Evolutionary conservation across 1,284 basidiomycete genomes (phyloP), one percentile per base, ranked within the genome.

Genomic region (Heliocybe sulcata): DNA sequence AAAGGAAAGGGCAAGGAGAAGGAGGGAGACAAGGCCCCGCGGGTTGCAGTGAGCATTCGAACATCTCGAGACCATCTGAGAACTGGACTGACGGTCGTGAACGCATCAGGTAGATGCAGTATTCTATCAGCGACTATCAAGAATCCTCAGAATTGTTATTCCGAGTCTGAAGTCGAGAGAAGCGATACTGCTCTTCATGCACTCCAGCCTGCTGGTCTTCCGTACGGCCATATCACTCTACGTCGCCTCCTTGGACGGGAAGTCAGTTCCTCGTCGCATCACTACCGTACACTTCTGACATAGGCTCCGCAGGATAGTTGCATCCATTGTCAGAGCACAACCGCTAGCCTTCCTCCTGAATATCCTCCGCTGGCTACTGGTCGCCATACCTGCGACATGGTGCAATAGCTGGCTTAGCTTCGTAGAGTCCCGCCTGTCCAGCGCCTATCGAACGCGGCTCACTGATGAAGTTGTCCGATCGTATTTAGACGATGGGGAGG

Each of bases 371-470:
- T 99, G 96, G 96, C 79, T 98, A 50, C 73, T 92, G 14, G 88
- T 98, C 35, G 95, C 95, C n/a, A 84, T 98, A 53, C 94, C 94
- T 0, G 93, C 94, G 1, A 98, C 95, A 26, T 96, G 94, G 81
- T 95, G 92, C 27, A 99, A 99, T 68, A 94, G 92, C 60, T 96
- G 94, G 91, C 80, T 98, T 51, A 89, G 87, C 60, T 98, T 92
- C 67, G 81, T 98, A 16, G 95, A 98, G 69, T 94, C 85, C 68
- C 96, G 97, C 70, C 81, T 99, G 12, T 89, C 93, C 0, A 85
- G 98, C 45, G 92, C 93, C 1, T 98, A 97, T 68, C 82, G 96
- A 19, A 93, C 92, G 0, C 81, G 94, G 58, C 75, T 98, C 35
- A 98, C 95, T 0, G 77, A 83, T 50, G 82, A 90, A 61, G 87